Percentiles rank a stretch among this genome's conserved stretches.
These are phyloP conservation scores for Aureobasidium mangrovei DNA, from an alignment of 2,329 filamentous ascomycete species.

Conservation along the genomic window DNA sequence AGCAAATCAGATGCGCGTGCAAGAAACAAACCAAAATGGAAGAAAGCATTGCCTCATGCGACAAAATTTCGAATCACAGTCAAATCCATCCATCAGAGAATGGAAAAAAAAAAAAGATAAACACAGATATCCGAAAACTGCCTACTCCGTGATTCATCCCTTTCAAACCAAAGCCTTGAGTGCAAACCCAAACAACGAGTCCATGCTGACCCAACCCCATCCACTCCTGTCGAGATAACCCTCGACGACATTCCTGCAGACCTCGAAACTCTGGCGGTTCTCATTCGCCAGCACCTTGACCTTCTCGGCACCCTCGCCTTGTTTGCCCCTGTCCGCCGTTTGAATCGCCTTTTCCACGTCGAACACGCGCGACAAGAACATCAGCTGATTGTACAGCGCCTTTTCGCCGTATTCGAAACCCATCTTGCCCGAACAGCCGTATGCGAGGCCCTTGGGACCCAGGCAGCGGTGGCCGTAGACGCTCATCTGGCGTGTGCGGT, in stretches of 20 bases:
- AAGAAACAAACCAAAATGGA: no score
- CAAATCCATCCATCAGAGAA: no score
- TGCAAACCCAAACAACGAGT: constrained; percentile 39
- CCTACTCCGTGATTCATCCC: not conserved
- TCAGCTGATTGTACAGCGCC: constrained; percentile 85
- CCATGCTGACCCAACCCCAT: constrained; percentile 38
- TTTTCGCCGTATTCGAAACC: constrained; percentile 80
- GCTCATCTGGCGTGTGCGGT: constrained; percentile 80
- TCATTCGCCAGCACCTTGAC: constrained; percentile 62
- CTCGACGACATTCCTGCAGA: constrained; percentile 68
- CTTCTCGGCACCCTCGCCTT: constrained; percentile 54
- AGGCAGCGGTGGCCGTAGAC: constrained; percentile 88
- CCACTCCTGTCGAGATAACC: constrained; percentile 30
- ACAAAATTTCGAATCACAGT: no score
- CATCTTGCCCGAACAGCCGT: constrained; percentile 82
- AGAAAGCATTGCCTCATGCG: no score
- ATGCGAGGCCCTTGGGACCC: constrained; percentile 74
- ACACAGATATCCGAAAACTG: not conserved
- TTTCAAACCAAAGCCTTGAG: constrained; percentile 22
- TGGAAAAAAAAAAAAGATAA: no score
- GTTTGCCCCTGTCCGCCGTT: constrained; percentile 28
- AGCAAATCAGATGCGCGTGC: no score
- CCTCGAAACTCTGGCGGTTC: constrained; percentile 71
- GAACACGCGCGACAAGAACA: constrained; percentile 79
- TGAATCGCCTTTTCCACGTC: constrained; percentile 74